Base-by-base conservation (phyloP, 176 grass and related monocot genomes). In the Oryza australiensis region DNA sequence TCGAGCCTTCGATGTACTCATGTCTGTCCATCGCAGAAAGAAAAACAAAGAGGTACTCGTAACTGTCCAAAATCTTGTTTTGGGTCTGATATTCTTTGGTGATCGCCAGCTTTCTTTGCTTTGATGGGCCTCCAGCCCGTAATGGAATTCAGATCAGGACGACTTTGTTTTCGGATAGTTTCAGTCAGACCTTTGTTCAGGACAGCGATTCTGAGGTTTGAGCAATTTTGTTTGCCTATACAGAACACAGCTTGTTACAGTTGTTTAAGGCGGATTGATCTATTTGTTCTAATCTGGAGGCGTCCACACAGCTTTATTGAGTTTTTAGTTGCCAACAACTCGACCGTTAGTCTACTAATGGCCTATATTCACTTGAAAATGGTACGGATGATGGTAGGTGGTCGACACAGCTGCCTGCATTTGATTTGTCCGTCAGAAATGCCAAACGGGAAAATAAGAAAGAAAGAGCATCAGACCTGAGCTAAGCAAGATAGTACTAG, bases 321-420 rank as follows among this genome's bases (percentile, higher is more conserved):
- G 57, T 27, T 29, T 63, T 22, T 29, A 46, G 12, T 22, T 73
- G 23, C 16, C 7, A 48, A 16, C 59, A 79, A 42, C 66, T 40
- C 9, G 59, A 32, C 30, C 18, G 66, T 65, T 22, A 72, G 73
- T 77, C 42, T 9, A 65, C 26, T 3, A 10, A 28, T 66, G 66
- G 45, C 80, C 48, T 20, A 55, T 62, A 6, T 59, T 6, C 43
- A n/a, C 65, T 33, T 27, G 20, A 26, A 84, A 83, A 67, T 7
- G 6, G n/a, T 27, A 62, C 6, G 9, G 7, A 32, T 38, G 16
- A 9, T 12, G 27, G 62, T 84, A 1, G 75, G 60, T 79, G 45
- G 75, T 88, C 62, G 74, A 64, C 66, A 63, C 53, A 23, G 29
- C 16, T 66, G 80, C 74, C 26, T 22, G 80, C 45, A 43, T 15